Percentiles rank a stretch among this genome's conserved stretches.
These are phyloP conservation scores for Oryza australiensis DNA, from an alignment of 176 grass and related monocot genomes.

Conservation along the genomic window DNA sequence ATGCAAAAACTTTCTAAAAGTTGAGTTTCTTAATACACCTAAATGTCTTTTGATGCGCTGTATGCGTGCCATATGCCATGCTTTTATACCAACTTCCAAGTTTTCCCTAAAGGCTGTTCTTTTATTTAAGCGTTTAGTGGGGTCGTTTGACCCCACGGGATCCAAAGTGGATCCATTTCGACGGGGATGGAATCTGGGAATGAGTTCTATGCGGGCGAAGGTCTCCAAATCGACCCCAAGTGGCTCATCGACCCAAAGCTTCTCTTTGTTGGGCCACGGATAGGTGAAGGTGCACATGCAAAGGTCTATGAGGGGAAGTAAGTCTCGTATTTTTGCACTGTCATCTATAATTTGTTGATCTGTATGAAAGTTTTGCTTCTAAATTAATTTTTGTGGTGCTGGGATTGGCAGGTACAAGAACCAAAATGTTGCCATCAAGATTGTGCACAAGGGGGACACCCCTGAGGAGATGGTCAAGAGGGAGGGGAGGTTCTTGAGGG, in stretches of 20 bases:
- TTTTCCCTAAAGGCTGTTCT: conserved; percentile 24
- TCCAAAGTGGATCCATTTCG: conserved; percentile 21
- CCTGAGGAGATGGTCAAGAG: conserved; percentile 78
- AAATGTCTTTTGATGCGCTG: not conserved
- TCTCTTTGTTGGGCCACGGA: conserved; percentile 87
- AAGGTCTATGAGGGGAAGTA: conserved; percentile 99
- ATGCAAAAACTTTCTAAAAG: conserved; percentile 31
- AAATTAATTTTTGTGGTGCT: conserved; percentile 27
- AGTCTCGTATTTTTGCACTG: conserved; percentile 31
- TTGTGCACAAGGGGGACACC: conserved; percentile 85
- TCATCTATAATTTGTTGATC: conserved; percentile 17
- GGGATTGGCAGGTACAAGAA: conserved; percentile 79
- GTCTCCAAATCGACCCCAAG: conserved; percentile 70
- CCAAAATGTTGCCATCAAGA: conserved; percentile 94
- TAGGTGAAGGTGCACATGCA: conserved; percentile 85
- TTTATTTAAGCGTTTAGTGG: conserved; percentile 43
- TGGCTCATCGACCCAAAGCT: conserved; percentile 92
- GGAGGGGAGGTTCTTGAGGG: conserved; percentile 84
- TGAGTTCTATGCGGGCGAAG: conserved; percentile 51
- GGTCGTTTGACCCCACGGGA: conserved; percentile 31
- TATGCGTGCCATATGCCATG: conserved; percentile 3
- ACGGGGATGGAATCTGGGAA: conserved; percentile 67
- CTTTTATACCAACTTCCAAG: conserved; percentile 21
- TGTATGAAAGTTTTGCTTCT: conserved; percentile 34
- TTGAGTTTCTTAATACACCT: not conserved